Evolutionary conservation across 2,329 filamentous ascomycete species (phyloP).

Genomic region (Tolypocladium ophioglossoides): DNA sequence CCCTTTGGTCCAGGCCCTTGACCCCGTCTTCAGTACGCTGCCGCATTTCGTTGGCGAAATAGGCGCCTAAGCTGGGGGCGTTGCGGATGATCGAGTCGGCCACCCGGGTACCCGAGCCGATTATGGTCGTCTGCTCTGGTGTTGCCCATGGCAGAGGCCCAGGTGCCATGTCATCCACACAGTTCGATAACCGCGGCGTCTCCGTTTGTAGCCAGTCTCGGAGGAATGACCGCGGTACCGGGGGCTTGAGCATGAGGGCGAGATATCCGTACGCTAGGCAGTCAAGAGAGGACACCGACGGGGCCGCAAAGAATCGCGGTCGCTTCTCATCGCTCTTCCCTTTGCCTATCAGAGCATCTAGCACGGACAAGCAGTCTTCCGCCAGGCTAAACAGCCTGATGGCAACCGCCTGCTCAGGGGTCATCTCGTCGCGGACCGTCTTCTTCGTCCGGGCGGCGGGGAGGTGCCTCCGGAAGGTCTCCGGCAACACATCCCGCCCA

Average conservation of each 20-base stretch:
- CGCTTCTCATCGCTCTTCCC: slow-evolving; percentile 9
- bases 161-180: slow-evolving; percentile 19
- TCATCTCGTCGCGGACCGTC: slow-evolving; percentile 51
- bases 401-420: slow-evolving; percentile 58
- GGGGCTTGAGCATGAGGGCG: slow-evolving; percentile 51
- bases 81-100: slow-evolving; percentile 24
- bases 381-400: slow-evolving; percentile 70
- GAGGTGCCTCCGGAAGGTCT: slow-evolving; percentile 27
- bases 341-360: slow-evolving; percentile 43
- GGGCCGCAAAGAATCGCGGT: slow-evolving; percentile 20
- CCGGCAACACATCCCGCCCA: slow-evolving; percentile 26
- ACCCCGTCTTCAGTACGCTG: slow-evolving; percentile 21
- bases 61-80: slow-evolving; percentile 22
- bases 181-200: slow-evolving; percentile 17
- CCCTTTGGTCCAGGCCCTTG: slow-evolving; percentile 21
- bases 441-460: slow-evolving; percentile 34
- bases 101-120: slow-evolving; percentile 17
- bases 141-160: slow-evolving; percentile 17
- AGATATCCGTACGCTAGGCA: slow-evolving; percentile 76
- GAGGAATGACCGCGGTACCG: slow-evolving; percentile 31
- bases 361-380: slow-evolving; percentile 57
- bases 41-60: slow-evolving; percentile 26
- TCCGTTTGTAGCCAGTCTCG: slow-evolving; percentile 29
- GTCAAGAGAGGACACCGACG: slow-evolving; percentile 41
- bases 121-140: slow-evolving; percentile 9